Conservation (phyloP, 371 early-diverging fungal species). For the Mucor velutinosus region DNA sequence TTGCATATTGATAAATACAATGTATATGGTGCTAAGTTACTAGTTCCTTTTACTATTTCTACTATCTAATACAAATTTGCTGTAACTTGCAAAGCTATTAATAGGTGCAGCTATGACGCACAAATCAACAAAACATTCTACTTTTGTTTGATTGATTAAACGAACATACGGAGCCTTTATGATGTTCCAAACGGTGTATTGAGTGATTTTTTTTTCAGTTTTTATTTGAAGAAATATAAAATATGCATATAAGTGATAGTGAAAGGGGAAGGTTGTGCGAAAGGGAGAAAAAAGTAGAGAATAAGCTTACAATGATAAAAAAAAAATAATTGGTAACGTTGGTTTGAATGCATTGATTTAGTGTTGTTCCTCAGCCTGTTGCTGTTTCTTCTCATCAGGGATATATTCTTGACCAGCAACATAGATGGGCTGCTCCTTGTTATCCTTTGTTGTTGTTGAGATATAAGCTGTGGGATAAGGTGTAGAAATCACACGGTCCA, state of each 20-base stretch:
- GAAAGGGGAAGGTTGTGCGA: neutral
- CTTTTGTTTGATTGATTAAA: neutral
- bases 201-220: neutral
- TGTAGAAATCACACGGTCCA: constrained; percentile 16
- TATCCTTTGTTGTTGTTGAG: constrained; percentile 13
- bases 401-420: constrained; percentile 51
- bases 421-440: constrained; percentile 27
- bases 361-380: neutral
- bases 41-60: no score
- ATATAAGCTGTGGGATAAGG: constrained; percentile 33
- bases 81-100: neutral
- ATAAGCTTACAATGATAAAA: neutral
- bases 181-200: neutral
- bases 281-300: neutral
- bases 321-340: neutral
- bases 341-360: neutral
- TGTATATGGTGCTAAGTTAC: no score
- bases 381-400: constrained; percentile 41
- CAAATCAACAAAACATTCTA: neutral
- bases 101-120: neutral
- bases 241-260: neutral
- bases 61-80: no score
- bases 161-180: neutral
- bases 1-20: no score
- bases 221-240: neutral